phyloP scores from a whole-genome alignment of 352 stramenopile genomes.

The Phytopythium boreale region DNA sequence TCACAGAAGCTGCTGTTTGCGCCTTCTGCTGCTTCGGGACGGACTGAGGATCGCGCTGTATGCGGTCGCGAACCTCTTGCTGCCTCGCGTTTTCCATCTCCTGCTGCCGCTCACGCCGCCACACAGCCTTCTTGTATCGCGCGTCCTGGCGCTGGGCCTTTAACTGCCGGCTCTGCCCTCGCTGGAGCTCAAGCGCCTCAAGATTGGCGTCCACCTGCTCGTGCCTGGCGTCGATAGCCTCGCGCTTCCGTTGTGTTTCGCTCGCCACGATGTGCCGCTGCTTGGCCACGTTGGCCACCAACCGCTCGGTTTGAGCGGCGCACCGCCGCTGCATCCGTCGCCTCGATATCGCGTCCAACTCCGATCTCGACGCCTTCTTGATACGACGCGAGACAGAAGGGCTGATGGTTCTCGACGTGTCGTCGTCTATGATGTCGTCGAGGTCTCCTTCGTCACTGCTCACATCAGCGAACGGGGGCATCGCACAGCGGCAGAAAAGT shows the following conservation, averaged over 20 bases:
- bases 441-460: background rate
- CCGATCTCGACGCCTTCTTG: background rate
- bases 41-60: slow-evolving; percentile 3
- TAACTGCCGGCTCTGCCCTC: slow-evolving; percentile 14
- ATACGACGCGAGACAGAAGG: background rate
- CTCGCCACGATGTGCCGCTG: slow-evolving; percentile 21
- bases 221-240: slow-evolving; percentile 8
- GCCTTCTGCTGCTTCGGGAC: background rate
- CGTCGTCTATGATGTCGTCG: background rate
- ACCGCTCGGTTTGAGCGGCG: slow-evolving; percentile 25
- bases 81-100: slow-evolving; percentile 1
- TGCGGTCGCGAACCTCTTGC: slow-evolving; percentile 3
- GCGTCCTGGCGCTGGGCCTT: slow-evolving; percentile 21
- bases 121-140: slow-evolving; percentile 15
- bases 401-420: background rate
- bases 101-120: slow-evolving; percentile 17
- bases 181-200: slow-evolving; percentile 14
- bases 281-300: slow-evolving; percentile 27
- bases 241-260: slow-evolving; percentile 11
- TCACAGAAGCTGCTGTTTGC: background rate
- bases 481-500: background rate
- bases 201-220: slow-evolving; percentile 17
- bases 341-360: background rate
- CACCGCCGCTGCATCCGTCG: slow-evolving; percentile 33
- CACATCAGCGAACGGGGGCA: background rate